phyloP scores from a whole-genome alignment of 148 eudicot genomes.

The Camellia japonica region DNA sequence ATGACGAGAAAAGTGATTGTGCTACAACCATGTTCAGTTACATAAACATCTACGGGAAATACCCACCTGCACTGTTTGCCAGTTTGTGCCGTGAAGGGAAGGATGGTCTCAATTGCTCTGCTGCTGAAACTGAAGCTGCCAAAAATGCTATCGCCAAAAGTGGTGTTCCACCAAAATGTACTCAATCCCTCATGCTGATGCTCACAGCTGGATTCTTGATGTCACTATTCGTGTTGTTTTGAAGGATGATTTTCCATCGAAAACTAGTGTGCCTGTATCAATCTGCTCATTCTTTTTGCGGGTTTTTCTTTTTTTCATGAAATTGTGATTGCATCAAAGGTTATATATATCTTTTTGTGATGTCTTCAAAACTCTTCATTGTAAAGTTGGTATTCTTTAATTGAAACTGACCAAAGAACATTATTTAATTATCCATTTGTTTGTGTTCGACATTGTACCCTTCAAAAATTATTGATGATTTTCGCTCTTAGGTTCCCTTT shows the following conservation, averaged over 20 bases:
- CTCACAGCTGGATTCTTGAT: constrained; percentile 14
- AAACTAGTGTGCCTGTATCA: background rate
- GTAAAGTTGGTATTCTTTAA: background rate
- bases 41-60: constrained; percentile 66
- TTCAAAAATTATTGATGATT: too few relatives aligned
- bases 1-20: constrained; percentile 46
- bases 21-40: constrained; percentile 72
- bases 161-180: background rate
- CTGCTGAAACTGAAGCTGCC: background rate
- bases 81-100: constrained; percentile 55
- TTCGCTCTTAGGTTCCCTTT: too few relatives aligned
- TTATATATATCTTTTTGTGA: background rate
- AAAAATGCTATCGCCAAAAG: background rate
- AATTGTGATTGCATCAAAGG: background rate
- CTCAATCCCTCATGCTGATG: constrained; percentile 8
- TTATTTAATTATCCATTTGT: too few relatives aligned
- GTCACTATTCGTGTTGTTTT: constrained; percentile 19
- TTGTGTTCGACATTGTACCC: too few relatives aligned
- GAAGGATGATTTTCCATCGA: constrained; percentile 2
- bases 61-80: constrained; percentile 76
- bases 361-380: background rate
- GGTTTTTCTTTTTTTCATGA: background rate
- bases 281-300: background rate
- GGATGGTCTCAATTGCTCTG: constrained; percentile 50
- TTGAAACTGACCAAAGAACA: background rate